Evolutionary conservation across 2,329 filamentous ascomycete species (phyloP), one percentile per base, ranked within the genome.

Genomic region (Alternaria tenuissima): DNA sequence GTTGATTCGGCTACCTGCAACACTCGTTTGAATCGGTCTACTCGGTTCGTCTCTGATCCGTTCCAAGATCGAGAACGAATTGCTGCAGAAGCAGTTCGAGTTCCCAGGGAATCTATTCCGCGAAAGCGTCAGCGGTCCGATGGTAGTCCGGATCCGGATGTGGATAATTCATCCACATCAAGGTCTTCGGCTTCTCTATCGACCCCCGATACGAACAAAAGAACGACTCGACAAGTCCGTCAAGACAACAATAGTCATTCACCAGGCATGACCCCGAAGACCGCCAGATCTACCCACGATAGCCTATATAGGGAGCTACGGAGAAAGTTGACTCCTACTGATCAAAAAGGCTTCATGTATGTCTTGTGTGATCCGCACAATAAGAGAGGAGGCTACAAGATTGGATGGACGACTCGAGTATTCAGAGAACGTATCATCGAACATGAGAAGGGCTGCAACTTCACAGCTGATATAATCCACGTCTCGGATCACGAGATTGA

Each of bases 281-380:
- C 30, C n/a, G 41, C 54, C 16, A 44, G 56, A 39, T n/a, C 39
- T 4, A 34, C 48, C 14, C 54, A 66, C 24, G 38, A 36, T 22
- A 44, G 18, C 11, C 34, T 66, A 5, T 44, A 44, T 5, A 20
- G 20, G 7, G 43, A 43, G 34, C 55, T 62, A 39, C 22, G 11
- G 26, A 39, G 34, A 3, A 26, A 16, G 12, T 18, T 54, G 6
- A 56, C 36, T n/a, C 16, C 39, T 18, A 26, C 36, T 3, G 48
- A 52, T n/a, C 12, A 24, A 14, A 30, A 39, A 11, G 64, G 64
- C n/a, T 3, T 34, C 5, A 57, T 66, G 20, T 66, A 66, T 32
- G 38, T 63, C 16, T n/a, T 59, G 4, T n/a, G 34, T 32, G 47
- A 61, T 20, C 43, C 48, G 11, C 8, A 36, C 0, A 24, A 38